phyloP scores from a whole-genome alignment of 1,284 basidiomycete genomes.

The Cutaneotrichosporon sp. region DNA sequence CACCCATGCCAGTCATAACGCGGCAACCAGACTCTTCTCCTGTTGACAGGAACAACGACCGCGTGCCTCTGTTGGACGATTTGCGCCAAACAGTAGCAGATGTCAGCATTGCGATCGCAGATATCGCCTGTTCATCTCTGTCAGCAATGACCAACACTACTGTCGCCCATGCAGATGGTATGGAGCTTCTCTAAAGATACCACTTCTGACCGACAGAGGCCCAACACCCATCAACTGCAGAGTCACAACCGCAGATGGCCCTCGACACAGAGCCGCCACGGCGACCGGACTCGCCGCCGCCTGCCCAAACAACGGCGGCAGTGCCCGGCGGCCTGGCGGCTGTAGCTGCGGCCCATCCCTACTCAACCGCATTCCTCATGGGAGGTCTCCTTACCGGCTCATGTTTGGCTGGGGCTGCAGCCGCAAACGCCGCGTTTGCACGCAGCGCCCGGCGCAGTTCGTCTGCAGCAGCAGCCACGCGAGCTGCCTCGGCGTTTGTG shows the following conservation, averaged over 20 bases:
- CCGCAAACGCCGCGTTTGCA: constrained; percentile 1
- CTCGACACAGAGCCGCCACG: no score
- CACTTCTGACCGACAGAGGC: no score
- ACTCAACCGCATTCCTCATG: constrained; percentile 17
- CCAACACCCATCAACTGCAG: no score
- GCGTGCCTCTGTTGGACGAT: background rate
- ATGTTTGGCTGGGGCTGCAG: constrained; percentile 1
- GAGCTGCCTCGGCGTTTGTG: background rate
- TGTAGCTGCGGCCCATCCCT: constrained; percentile 11
- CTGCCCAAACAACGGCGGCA: background rate
- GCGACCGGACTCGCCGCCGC: no score
- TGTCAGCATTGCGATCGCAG: background rate
- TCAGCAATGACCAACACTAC: no score
- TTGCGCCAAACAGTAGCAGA: background rate
- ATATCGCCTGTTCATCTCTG: background rate
- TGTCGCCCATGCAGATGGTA: no score
- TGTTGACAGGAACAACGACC: no score
- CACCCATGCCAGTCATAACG: no score
- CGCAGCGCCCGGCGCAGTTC: background rate
- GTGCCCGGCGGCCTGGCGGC: constrained; percentile 3
- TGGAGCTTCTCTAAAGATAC: no score
- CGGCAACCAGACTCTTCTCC: no score
- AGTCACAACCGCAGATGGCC: no score
- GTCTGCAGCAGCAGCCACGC: background rate
- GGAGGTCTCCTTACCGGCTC: constrained; percentile 11